Conservation (phyloP, 768 basidiomycete genomes). For the Tricholoma sp. region DNA sequence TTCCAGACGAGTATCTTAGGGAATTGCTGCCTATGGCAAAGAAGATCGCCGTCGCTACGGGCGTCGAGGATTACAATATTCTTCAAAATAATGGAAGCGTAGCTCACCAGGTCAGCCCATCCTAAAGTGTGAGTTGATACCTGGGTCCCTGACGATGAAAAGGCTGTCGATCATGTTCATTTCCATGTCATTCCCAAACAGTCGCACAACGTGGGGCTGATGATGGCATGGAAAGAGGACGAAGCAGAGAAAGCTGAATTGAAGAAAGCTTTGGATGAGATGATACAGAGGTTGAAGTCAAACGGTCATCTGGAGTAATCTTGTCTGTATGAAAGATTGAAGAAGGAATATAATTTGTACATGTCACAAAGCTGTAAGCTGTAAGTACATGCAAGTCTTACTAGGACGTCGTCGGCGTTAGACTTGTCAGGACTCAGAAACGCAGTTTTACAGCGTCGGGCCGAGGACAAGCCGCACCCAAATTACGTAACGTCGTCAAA, state of each 20-base stretch:
- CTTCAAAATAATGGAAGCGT: constrained; percentile 59
- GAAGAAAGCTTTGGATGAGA: constrained; percentile 48
- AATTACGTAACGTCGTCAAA: constrained; percentile 19
- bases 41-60: constrained; percentile 79
- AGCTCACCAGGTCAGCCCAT: constrained; percentile 47
- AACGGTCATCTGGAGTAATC: neutral
- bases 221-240: constrained; percentile 75
- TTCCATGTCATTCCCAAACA: constrained; percentile 96
- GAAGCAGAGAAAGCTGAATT: constrained; percentile 60
- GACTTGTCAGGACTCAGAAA: too few relatives aligned
- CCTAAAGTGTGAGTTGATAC: neutral
- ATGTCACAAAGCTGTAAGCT: too few relatives aligned
- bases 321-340: neutral
- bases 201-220: constrained; percentile 63
- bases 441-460: too few relatives aligned
- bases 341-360: neutral
- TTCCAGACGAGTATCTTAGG: constrained; percentile 79
- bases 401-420: too few relatives aligned
- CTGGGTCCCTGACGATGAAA: neutral
- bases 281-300: constrained; percentile 48
- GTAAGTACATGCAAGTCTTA: too few relatives aligned
- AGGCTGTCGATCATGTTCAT: constrained; percentile 84
- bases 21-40: constrained; percentile 81
- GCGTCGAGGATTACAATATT: constrained; percentile 79
- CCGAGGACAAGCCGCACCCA: too few relatives aligned